Evolutionary conservation across 306 rosid genomes (phyloP), one percentile per base, ranked within the genome.

Genomic region (Inga laurina): DNA sequence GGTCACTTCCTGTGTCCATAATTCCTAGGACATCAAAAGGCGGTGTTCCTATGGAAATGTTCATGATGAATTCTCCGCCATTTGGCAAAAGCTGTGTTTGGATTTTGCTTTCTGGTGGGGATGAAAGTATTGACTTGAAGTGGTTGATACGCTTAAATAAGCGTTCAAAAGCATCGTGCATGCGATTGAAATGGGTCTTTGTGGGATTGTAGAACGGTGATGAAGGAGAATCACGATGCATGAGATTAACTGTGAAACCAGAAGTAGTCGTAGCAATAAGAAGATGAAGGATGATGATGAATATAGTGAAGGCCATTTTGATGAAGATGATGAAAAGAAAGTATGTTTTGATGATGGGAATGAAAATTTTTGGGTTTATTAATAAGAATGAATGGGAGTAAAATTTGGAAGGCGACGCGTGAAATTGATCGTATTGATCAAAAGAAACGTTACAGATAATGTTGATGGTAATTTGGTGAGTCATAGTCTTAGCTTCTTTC

Each of bases 1-100:
- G 86, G 32, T 88, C 94, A 24, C 92, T 89, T 35, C 92, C 91
- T 1, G 90, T 89, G 59, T 89, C 92, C 0, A 86, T 90, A 13
- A 89, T 86, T 4, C 86, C 90, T 13, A 83, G 78, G 24, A 91
- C 14, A 32, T 78, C 35, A 5, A 86, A 72, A 0, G 87, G 84
- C 1, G 90, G 89, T 5, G 91, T 87, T 34, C 91, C 91, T 0
- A 89, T 54, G 0, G 89, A 88, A 3, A 89, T 2, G 48, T 84
- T 74, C 86, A 88, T 88, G 35, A 83, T 56, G 68, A 81, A 91
- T 79, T 91, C 94, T 13, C 44, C 35, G 57, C 70, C 70, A 44
- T 72, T 83, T 0, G 89, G 79, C 0, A n/a, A 24, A 35, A 94
- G 27, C 2, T 57, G 76, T 57, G 88, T 56, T 7, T 81, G 74